Evolutionary conservation across 805 yeast genomes (phyloP).

Genomic region (Clavispora vitiphila): DNA sequence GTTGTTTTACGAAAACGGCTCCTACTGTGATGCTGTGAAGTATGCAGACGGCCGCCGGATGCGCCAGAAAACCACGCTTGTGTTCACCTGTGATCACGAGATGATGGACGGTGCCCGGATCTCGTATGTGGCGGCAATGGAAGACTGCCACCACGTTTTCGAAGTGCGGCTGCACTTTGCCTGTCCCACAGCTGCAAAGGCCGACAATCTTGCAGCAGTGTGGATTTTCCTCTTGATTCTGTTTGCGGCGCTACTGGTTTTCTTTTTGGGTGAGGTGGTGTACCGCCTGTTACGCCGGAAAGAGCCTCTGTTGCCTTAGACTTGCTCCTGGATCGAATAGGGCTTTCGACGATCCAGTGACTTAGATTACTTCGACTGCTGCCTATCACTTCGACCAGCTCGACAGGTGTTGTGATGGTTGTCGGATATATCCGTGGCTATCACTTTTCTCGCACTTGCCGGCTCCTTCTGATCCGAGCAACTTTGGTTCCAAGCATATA

Average conservation of each 20-base stretch:
- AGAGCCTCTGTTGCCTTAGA: neutral
- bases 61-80: slow-evolving; percentile 59
- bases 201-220: slow-evolving; percentile 17
- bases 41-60: slow-evolving; percentile 41
- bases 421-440: no score
- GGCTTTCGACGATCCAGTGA: no score
- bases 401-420: no score
- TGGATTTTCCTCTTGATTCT: slow-evolving; percentile 57
- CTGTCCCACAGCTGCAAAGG: slow-evolving; percentile 57
- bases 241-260: slow-evolving; percentile 38
- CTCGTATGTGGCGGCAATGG: slow-evolving; percentile 62
- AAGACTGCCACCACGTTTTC: slow-evolving; percentile 79
- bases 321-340: no score
- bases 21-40: slow-evolving; percentile 42
- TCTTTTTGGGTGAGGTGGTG: slow-evolving; percentile 34
- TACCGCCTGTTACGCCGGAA: slow-evolving; percentile 14
- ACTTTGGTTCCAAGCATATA: no score
- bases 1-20: slow-evolving; percentile 67
- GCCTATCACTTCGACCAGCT: no score
- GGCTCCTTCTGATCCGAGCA: no score
- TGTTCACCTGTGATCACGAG: slow-evolving; percentile 78
- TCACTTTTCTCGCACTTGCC: no score
- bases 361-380: no score
- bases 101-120: slow-evolving; percentile 59
- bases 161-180: slow-evolving; percentile 84